Evolutionary conservation across 2,329 filamentous ascomycete species (phyloP).

Genomic region (Drechslerella coelobrocha): DNA sequence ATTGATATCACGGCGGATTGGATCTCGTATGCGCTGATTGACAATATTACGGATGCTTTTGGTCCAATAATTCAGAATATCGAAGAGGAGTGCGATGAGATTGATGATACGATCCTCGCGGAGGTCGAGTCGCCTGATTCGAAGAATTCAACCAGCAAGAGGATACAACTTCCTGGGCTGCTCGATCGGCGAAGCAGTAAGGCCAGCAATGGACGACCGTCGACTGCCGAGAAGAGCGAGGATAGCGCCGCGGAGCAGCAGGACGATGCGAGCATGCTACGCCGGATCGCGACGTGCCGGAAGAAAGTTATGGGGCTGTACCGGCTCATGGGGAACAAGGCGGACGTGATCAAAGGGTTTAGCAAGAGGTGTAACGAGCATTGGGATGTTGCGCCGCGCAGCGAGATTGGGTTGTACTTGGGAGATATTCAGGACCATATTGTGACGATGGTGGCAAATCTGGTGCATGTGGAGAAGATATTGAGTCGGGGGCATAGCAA

Average conservation of each 20-base stretch:
- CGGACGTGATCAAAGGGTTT: conserved; percentile 97
- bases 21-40: conserved; percentile 96
- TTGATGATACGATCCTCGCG: conserved; percentile 94
- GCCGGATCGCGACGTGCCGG: conserved; percentile 84
- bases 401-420: conserved; percentile 95
- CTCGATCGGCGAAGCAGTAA: conserved; percentile 13
- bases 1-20: conserved; percentile 94
- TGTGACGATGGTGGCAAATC: conserved; percentile 97
- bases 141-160: neutral
- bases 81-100: conserved; percentile 85
- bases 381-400: conserved; percentile 90
- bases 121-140: conserved; percentile 61
- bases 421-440: conserved; percentile 99
- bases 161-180: neutral
- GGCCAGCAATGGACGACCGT: conserved; percentile 5
- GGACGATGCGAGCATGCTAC: conserved; percentile 85
- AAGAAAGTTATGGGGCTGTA: conserved; percentile 95
- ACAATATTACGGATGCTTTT: conserved; percentile 97
- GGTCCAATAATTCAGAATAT: conserved; percentile 86
- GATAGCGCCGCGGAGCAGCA: conserved; percentile 63
- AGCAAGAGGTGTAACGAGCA: conserved; percentile 99
- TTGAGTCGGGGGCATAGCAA: conserved; percentile 92
- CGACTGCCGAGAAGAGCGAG: conserved; percentile 25
- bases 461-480: conserved; percentile 97
- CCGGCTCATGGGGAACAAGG: conserved; percentile 91